Conservation (phyloP, 805 yeast genomes). For the Cyberlindnera sargentensis region DNA sequence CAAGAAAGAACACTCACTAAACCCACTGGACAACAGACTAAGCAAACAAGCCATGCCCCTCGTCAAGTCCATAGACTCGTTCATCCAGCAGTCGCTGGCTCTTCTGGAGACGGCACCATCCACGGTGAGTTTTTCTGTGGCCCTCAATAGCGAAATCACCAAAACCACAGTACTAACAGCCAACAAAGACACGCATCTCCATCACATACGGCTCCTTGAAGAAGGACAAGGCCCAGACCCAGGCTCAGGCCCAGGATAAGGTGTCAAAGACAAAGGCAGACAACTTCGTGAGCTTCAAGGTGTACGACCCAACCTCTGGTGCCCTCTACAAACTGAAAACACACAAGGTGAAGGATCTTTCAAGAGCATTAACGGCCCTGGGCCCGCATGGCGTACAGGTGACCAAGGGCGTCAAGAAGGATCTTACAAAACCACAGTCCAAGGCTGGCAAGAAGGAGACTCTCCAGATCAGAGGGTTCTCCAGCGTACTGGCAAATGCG, state of each 20-base stretch:
- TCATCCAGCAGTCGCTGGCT: constrained; percentile 17
- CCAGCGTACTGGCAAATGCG: constrained; percentile 18
- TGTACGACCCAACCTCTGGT: constrained; percentile 61
- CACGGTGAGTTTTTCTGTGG: constrained; percentile 10
- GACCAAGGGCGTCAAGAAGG: constrained; percentile 1
- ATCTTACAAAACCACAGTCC: not conserved
- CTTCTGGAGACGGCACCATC: constrained; percentile 17
- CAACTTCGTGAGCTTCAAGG: constrained; percentile 39
- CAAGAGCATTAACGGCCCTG: constrained; percentile 61
- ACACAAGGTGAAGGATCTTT: constrained; percentile 57
- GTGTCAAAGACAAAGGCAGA: constrained; percentile 9
- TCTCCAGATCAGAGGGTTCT: constrained; percentile 16
- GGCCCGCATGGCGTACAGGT: constrained; percentile 54
- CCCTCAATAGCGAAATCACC: no score
- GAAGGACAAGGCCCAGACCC: constrained; percentile 4
- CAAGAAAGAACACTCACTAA: no score
- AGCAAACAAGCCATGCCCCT: constrained; percentile 11
- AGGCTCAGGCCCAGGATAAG: constrained; percentile 2
- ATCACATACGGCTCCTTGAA: constrained; percentile 23
- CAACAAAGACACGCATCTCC: constrained; percentile 17
- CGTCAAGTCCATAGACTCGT: constrained; percentile 15
- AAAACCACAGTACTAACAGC: not conserved
- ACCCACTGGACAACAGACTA: not conserved
- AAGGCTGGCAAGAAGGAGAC: not conserved
- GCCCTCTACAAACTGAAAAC: constrained; percentile 52